These are phyloP conservation scores for Cetradonia linearis DNA, from an alignment of 495 filamentous ascomycete genomes.

Conservation along the genomic window DNA sequence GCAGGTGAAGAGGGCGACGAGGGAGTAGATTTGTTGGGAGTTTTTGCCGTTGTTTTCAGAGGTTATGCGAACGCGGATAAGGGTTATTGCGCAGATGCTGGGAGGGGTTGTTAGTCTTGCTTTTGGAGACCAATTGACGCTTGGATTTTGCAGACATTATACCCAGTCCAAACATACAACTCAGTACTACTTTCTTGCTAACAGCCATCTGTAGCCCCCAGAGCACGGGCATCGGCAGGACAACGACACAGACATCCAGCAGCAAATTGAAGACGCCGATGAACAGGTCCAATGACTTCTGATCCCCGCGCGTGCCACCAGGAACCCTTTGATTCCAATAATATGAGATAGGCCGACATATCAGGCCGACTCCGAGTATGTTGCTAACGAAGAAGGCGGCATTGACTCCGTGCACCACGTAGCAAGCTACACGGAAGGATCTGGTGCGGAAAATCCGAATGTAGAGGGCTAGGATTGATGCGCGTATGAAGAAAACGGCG, in stretches of 20 bases:
- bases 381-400: slow-evolving; percentile 10
- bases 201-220: slow-evolving; percentile 33
- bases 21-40: slow-evolving; percentile 15
- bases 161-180: slow-evolving; percentile 21
- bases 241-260: slow-evolving; percentile 32
- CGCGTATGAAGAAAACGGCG: slow-evolving; percentile 29
- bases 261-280: slow-evolving; percentile 29
- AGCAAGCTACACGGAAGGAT: slow-evolving; percentile 30
- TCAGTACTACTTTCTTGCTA: slow-evolving; percentile 28
- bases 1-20: slow-evolving; percentile 15
- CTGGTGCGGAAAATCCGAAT: slow-evolving; percentile 32
- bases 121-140: background rate
- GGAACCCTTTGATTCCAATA: slow-evolving; percentile 26
- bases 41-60: slow-evolving; percentile 10
- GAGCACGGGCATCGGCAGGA: slow-evolving; percentile 38
- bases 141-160: slow-evolving; percentile 12
- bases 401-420: slow-evolving; percentile 23
- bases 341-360: slow-evolving; percentile 30
- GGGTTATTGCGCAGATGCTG: slow-evolving; percentile 20
- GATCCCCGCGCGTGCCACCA: slow-evolving; percentile 27
- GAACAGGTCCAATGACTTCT: slow-evolving; percentile 27
- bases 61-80: slow-evolving; percentile 11
- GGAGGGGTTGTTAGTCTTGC: background rate
- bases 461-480: slow-evolving; percentile 38
- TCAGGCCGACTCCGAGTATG: slow-evolving; percentile 28